Conservation (phyloP, 2,329 filamentous ascomycete genomes). For the Lizonia empirigonia region DNA sequence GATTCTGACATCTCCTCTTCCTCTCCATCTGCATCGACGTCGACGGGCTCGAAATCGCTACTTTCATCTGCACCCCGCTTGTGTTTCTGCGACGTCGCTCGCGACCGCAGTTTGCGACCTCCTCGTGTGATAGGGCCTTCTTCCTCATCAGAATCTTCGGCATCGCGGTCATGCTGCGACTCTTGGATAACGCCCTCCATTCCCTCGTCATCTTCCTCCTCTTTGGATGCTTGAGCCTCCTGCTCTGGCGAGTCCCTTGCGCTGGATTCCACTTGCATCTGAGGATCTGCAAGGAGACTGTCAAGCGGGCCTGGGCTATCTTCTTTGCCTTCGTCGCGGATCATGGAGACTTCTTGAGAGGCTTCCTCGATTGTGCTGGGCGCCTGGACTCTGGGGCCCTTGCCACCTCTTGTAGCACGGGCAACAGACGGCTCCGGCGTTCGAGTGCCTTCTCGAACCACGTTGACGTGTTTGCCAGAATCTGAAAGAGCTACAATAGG, state of each 20-base stretch:
- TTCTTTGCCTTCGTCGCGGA: slow-evolving; percentile 36
- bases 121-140: slow-evolving; percentile 60
- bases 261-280: slow-evolving; percentile 47
- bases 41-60: slow-evolving; percentile 67
- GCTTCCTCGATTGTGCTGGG: slow-evolving; percentile 60
- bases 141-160: slow-evolving; percentile 59
- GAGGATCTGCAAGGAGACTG: slow-evolving; percentile 39
- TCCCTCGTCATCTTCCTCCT: slow-evolving; percentile 38
- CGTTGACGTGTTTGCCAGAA: slow-evolving; percentile 62
- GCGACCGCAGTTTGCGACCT: slow-evolving; percentile 48
- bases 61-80: slow-evolving; percentile 59
- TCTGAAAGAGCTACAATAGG: slow-evolving; percentile 63
- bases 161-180: slow-evolving; percentile 47
- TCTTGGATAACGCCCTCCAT: slow-evolving; percentile 51
- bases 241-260: slow-evolving; percentile 39
- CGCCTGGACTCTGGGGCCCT: slow-evolving; percentile 54
- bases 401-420: slow-evolving; percentile 51
- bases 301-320: slow-evolving; percentile 42
- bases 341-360: slow-evolving; percentile 56
- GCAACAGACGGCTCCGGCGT: slow-evolving; percentile 56
- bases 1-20: slow-evolving; percentile 61
- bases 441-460: slow-evolving; percentile 59
- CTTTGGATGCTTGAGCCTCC: slow-evolving; percentile 39
- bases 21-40: slow-evolving; percentile 61
- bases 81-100: slow-evolving; percentile 40